Evolutionary conservation across 495 filamentous ascomycete species (phyloP), one percentile per base, ranked within the genome.

Genomic region (Zalerion maritima): DNA sequence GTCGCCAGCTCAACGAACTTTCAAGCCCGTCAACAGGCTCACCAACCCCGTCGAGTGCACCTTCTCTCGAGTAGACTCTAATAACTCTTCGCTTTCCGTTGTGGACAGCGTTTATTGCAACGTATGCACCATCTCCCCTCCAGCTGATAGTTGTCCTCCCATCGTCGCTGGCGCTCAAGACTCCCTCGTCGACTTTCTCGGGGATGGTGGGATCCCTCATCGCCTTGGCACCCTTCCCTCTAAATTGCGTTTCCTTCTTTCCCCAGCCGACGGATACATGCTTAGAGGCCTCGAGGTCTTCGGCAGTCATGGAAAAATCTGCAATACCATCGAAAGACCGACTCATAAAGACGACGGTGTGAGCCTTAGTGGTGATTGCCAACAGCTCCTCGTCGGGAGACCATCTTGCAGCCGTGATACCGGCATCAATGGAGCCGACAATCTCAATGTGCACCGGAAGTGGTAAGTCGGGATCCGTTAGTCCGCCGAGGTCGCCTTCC

Each of bases 231-330:
- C 84, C 73, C 46, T 81, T 85, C 28, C 89, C 89, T 46, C 93
- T 79, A 45, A 97, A 97, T 54, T 97, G 89, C 4, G 89, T 97
- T 53, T 97, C 89, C 47, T 78, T 75, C 60, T 96, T 96, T 36
- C 89, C 89, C 89, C 89, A 97, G 29, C 89, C 89, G 14, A 97
- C 89, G 12, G 85, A 93, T 24, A 97, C 89, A 68, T 97, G 89
- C 49, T 81, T 83, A 1, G 89, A 96, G 1, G 72, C 67, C 43
- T 84, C 75, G 31, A 94, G 59, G 52, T 97, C 89, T 14, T 83
- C 78, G 3, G 57, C 42, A 3, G 67, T 66, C 40, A 94, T 74
- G 8, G 62, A 62, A 34, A 80, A 64, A 42, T 81, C 75, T 5
- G 73, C 64, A 31, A 91, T 69, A 42, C 75, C 75, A 44, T 96